Evolutionary conservation across 768 basidiomycete species (phyloP).

Genomic region (Mycena indigotica): DNA sequence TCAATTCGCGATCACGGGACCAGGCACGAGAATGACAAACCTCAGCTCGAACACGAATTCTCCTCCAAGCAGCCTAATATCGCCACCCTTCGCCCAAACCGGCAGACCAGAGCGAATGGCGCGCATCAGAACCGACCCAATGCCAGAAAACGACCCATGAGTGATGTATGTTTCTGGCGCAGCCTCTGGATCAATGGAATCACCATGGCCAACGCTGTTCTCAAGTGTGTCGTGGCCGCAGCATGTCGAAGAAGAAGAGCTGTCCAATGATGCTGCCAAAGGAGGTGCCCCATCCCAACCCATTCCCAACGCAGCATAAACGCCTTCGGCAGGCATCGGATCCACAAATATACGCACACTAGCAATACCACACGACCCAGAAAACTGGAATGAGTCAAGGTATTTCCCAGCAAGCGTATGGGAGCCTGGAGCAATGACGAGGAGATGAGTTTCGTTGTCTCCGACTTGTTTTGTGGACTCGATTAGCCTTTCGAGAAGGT

Average conservation of each 20-base stretch:
- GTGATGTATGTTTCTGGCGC: conserved; percentile 55
- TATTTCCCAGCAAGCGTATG: conserved; percentile 38
- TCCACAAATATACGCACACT: conserved; percentile 52
- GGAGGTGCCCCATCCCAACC: conserved; percentile 19
- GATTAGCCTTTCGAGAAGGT: background rate
- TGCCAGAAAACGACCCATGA: conserved; percentile 65
- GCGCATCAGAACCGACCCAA: conserved; percentile 73
- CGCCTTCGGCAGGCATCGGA: conserved; percentile 69
- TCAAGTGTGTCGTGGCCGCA: background rate
- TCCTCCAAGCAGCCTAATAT: conserved; percentile 80
- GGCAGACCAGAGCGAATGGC: conserved; percentile 79
- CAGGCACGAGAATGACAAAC: background rate
- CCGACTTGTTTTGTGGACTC: background rate
- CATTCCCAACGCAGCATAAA: conserved; percentile 82
- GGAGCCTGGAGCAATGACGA: conserved; percentile 35
- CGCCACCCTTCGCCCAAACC: conserved; percentile 78
- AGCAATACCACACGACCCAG: conserved; percentile 29
- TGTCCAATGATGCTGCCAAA: background rate
- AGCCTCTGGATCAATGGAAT: conserved; percentile 9
- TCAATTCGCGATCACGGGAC: too few species aligned
- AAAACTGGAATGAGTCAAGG: conserved; percentile 17
- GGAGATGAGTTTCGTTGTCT: conserved; percentile 14
- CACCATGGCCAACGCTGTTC: conserved; percentile 20
- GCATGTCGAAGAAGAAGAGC: background rate
- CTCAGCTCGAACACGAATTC: conserved; percentile 70